Conservation (phyloP, 306 rosid species). For the Quercus engelmannii region DNA sequence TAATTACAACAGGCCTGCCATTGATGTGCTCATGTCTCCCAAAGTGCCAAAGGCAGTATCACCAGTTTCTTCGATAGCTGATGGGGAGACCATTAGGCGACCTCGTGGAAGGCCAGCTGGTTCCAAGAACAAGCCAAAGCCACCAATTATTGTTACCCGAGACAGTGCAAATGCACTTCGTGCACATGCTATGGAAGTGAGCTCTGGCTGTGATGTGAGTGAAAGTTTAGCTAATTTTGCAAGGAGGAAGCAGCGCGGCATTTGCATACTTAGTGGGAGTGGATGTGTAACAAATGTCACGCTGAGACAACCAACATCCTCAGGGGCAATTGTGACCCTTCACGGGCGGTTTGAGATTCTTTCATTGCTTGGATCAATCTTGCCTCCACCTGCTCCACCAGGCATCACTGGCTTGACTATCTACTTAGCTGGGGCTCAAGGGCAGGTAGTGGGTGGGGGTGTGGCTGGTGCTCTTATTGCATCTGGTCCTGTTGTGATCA, state of each 20-base stretch:
- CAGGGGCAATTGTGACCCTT: slow-evolving; percentile 71
- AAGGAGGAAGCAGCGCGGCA: slow-evolving; percentile 77
- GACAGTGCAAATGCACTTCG: slow-evolving; percentile 72
- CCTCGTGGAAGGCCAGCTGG: slow-evolving; percentile 72
- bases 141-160: slow-evolving; percentile 66
- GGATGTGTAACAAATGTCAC: slow-evolving; percentile 82
- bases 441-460: slow-evolving; percentile 78
- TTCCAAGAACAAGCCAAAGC: slow-evolving; percentile 73
- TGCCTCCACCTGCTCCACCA: slow-evolving; percentile 85
- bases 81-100: slow-evolving; percentile 50
- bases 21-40: slow-evolving; percentile 41
- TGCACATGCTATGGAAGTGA: slow-evolving; percentile 82
- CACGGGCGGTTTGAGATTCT: slow-evolving; percentile 79
- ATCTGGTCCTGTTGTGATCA: slow-evolving; percentile 73
- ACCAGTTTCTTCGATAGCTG: slow-evolving; percentile 52
- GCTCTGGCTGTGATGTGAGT: slow-evolving; percentile 74
- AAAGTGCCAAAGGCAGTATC: slow-evolving; percentile 50
- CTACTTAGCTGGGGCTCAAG: slow-evolving; percentile 75
- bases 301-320: slow-evolving; percentile 62
- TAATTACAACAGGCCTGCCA: slow-evolving; percentile 38
- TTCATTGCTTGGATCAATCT: slow-evolving; percentile 64
- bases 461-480: slow-evolving; percentile 78
- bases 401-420: slow-evolving; percentile 73
- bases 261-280: slow-evolving; percentile 71
- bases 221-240: slow-evolving; percentile 73